phyloP scores from a whole-genome alignment of 192 early-diverging fungal species.

The Phycomyces nitens region DNA sequence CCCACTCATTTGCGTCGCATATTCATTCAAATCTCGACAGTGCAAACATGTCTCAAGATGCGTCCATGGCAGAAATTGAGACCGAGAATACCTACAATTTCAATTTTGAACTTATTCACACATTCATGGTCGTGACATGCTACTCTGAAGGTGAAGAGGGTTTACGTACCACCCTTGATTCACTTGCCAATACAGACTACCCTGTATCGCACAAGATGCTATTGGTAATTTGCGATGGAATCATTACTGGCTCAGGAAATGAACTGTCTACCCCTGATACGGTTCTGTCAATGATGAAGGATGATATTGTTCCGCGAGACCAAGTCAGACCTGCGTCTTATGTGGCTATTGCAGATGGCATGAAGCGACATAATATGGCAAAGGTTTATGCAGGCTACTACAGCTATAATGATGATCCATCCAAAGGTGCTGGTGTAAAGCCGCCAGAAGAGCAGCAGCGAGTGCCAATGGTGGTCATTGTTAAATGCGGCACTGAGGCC shows the following conservation, averaged over 20 bases:
- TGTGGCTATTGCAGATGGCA: constrained; percentile 85
- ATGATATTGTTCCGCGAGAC: constrained; percentile 60
- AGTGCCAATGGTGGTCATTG: constrained; percentile 71
- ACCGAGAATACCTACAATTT: constrained; percentile 41
- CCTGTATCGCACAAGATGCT: constrained; percentile 73
- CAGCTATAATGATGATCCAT: constrained; percentile 52
- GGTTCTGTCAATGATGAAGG: constrained; percentile 76
- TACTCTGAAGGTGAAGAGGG: constrained; percentile 76
- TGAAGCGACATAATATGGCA: constrained; percentile 89
- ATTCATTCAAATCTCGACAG: neutral
- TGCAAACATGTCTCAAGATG: neutral
- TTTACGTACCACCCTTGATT: constrained; percentile 72
- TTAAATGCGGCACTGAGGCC: constrained; percentile 73
- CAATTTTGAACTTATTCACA: constrained; percentile 60
- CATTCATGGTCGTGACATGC: constrained; percentile 73
- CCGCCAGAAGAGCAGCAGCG: constrained; percentile 44
- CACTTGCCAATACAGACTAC: constrained; percentile 69
- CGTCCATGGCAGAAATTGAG: constrained; percentile 17
- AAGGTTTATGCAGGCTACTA: constrained; percentile 92
- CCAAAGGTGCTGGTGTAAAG: constrained; percentile 17
- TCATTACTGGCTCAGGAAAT: constrained; percentile 74
- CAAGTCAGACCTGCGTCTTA: constrained; percentile 73
- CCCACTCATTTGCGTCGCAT: constrained; percentile 15
- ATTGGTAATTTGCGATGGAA: constrained; percentile 76
- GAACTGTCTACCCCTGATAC: constrained; percentile 70